Percentiles rank a stretch among this genome's conserved stretches.
phyloP scores from a whole-genome alignment of 768 basidiomycete species.

The Amanita pseudoporphyria region DNA sequence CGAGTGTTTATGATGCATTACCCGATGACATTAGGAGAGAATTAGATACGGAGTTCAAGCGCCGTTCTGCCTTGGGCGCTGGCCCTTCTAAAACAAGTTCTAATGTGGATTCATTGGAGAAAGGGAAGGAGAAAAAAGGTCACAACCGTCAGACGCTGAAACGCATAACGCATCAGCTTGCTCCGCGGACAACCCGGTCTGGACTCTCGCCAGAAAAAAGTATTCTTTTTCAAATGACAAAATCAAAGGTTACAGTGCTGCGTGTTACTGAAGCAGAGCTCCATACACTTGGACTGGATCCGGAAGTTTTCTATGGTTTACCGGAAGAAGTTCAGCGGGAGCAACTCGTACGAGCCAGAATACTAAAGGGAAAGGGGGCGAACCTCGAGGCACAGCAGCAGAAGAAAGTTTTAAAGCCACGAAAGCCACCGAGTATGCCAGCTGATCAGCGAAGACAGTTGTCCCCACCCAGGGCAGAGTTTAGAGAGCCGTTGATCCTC shows the following conservation, averaged over 20 bases:
- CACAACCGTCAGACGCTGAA: constrained; percentile 35
- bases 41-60: constrained; percentile 55
- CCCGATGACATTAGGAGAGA: constrained; percentile 64
- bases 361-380: constrained; percentile 32
- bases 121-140: constrained; percentile 17
- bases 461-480: constrained; percentile 48
- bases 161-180: constrained; percentile 55
- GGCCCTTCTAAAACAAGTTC: constrained; percentile 11
- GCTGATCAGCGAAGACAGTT: constrained; percentile 32
- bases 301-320: constrained; percentile 54
- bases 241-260: constrained; percentile 22
- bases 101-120: constrained; percentile 22
- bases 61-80: constrained; percentile 38
- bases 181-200: constrained; percentile 37
- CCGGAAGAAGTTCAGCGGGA: constrained; percentile 66
- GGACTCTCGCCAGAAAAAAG: constrained; percentile 25
- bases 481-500: constrained; percentile 38
- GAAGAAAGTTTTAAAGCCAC: constrained; percentile 48
- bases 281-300: constrained; percentile 59
- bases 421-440: constrained; percentile 25
- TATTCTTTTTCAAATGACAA: constrained; percentile 22
- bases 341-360: constrained; percentile 52
- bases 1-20: constrained; percentile 57
- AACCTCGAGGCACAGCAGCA: constrained; percentile 30
- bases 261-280: constrained; percentile 51